Base-by-base conservation (phyloP, 1,284 basidiomycete genomes). In the Pseudozyma sp. region DNA sequence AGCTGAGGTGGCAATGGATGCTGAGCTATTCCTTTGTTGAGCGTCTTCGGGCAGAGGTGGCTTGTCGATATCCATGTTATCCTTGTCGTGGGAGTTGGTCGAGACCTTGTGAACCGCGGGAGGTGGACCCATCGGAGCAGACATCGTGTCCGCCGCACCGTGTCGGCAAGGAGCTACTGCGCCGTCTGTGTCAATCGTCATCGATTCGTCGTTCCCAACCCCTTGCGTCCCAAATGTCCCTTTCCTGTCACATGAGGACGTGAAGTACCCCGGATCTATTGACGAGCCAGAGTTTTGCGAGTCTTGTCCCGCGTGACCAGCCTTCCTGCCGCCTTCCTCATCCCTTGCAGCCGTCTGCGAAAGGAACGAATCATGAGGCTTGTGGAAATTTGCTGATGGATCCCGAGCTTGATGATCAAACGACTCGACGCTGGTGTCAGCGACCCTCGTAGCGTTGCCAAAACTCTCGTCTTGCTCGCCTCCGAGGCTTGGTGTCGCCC, bases 361-460 rank as follows among this genome's bases (percentile, higher is more conserved):
- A 53, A 53, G 57, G 36, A 44, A 64, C 59, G 52, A 67, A 36
- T 73, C 70, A 73, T 73, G 60, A 73, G 70, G 70, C 70, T 59
- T 56, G 45, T 52, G 51, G 64, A 73, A 73, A 73, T 68, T 73
- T 73, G 54, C 31, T 18, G 42, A 10, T 6, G 35, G 13, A 19
- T 52, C 35, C 7, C 16, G 31, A 11, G 25, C 47, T 2, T 38
- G 34, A 12, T 18, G 18, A 11, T 53, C 48, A 21, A 44, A 60
- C 10, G 52, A 47, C 36, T 34, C 49, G n/a, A 21, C 36, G 9
- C 35, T 44, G 18, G 11, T 18, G 9, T 36, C 44, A 6, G 49
- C 31, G 35, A 14, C 36, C 9, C 9, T 14, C 8, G 40, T 31
- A 18, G 48, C 39, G 43, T 47, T 40, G 14, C 35, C 52, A 35